Conservation (phyloP, 1,284 basidiomycete genomes). For the Microbotryum silenes-acaulis region DNA sequence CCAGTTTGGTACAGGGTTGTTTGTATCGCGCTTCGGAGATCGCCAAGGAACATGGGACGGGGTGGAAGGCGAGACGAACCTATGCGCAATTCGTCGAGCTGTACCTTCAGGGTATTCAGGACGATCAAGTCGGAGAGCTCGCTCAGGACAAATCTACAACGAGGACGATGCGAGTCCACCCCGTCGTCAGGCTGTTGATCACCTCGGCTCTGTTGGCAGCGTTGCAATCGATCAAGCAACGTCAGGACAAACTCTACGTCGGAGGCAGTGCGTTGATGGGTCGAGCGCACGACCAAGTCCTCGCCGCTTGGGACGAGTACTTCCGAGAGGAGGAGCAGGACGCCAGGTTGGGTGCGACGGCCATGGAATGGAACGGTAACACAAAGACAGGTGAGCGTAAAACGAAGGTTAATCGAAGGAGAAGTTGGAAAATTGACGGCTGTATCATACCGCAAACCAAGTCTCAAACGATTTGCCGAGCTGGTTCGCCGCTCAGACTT, state of each 20-base stretch:
- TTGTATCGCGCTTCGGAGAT: constrained; percentile 20
- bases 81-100: constrained; percentile 14
- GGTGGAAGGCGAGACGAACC: constrained; percentile 19
- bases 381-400: constrained; percentile 3
- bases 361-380: neutral
- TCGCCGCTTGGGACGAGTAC: constrained; percentile 13
- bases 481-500: constrained; percentile 30
- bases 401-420: neutral
- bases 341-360: neutral
- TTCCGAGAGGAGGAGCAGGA: neutral
- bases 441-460: neutral
- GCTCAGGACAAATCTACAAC: neutral
- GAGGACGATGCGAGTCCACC: constrained; percentile 1
- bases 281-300: constrained; percentile 9
- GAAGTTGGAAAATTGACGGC: neutral
- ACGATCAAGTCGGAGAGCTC: neutral
- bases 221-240: constrained; percentile 28
- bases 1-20: constrained; percentile 16
- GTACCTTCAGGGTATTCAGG: constrained; percentile 5
- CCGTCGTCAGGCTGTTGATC: constrained; percentile 17
- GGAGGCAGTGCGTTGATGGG: constrained; percentile 17
- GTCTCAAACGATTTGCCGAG: constrained; percentile 4
- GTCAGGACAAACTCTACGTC: constrained; percentile 23
- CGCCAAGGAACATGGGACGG: constrained; percentile 4
- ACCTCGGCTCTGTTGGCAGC: constrained; percentile 18